Base-by-base conservation (phyloP, 106 monocot genomes). In the Acorus calamus region DNA sequence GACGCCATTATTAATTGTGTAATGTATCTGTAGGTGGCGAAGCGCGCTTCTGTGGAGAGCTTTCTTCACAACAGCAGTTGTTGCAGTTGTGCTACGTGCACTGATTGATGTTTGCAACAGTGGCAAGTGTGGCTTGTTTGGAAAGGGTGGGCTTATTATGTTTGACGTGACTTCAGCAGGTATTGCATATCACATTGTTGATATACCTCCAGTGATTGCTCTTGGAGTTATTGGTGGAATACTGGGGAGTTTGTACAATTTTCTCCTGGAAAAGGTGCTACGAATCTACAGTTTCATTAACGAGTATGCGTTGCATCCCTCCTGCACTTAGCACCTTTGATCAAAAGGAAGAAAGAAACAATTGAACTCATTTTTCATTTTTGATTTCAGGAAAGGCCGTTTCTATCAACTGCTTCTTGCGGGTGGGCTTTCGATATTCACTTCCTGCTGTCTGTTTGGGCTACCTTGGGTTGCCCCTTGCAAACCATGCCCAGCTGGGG, bases 401-500 rank as follows among this genome's bases (percentile, higher is more conserved):
- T 63, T 47, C 44, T 69, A 71, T 53, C 69, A 79, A 60, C 55
- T 81, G 56, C 67, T 82, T 50, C 78, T 84, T 48, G 67, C 79
- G 8, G 78, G 76, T 2, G 11, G 49, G 14, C 66, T 93, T 41
- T 93, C 93, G 41, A 60, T 93, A 63, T 63, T 83, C 54, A 93
- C 77, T 14, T 93, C 93, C 2, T 80, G 75, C 43, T 85, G 76
- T 54, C 75, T 83, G 7, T 93, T 80, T 65, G 79, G 80, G 6
- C 62, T 93, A 42, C 92, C 92, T n/a, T 93, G 93, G 93, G 70
- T 85, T 43, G 88, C 88, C 55, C 58, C 82, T 42, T 93, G 93
- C 64, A 82, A 57, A 46, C 93, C 93, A 55, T 93, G 93, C 55
- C 85, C 84, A 9, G 59, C 57, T n/a, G 63, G 55, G 9, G 47